Percentiles rank a stretch among this genome's conserved stretches.
Conservation (phyloP, 2,329 filamentous ascomycete species). For the Hymenoscyphus fructigenus region DNA sequence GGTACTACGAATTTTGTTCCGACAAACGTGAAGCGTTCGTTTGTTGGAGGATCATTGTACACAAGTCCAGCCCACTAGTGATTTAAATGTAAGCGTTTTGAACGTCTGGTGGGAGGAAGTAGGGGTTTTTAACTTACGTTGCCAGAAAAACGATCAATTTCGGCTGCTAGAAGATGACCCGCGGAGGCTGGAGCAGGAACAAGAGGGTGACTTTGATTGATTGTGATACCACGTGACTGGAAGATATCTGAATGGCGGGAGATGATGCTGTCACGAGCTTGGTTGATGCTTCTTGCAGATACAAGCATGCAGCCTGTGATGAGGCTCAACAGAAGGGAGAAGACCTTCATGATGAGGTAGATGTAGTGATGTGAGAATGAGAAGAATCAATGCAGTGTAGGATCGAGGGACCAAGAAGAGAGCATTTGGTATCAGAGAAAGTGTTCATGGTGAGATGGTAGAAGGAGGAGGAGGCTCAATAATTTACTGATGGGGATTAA, state of each 20-base stretch:
- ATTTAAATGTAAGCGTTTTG: not conserved
- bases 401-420: not conserved
- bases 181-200: not conserved
- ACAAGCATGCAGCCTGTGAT: not conserved
- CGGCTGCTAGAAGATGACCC: not conserved
- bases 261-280: not conserved
- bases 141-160: not conserved
- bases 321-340: not conserved
- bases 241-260: not conserved
- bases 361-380: not conserved
- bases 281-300: not conserved
- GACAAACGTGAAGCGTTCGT: not conserved
- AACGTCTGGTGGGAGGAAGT: not conserved
- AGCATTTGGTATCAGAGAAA: not conserved
- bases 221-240: too few relatives aligned
- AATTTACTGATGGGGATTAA: not conserved
- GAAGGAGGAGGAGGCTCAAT: not conserved
- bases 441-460: not conserved
- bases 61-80: not conserved
- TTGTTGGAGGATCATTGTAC: not conserved
- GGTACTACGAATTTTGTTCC: not conserved
- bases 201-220: not conserved
- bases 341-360: not conserved
- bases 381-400: not conserved
- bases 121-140: not conserved